Base-by-base conservation (phyloP, 2,329 filamentous ascomycete genomes). In the Ophiostoma populinum region DNA sequence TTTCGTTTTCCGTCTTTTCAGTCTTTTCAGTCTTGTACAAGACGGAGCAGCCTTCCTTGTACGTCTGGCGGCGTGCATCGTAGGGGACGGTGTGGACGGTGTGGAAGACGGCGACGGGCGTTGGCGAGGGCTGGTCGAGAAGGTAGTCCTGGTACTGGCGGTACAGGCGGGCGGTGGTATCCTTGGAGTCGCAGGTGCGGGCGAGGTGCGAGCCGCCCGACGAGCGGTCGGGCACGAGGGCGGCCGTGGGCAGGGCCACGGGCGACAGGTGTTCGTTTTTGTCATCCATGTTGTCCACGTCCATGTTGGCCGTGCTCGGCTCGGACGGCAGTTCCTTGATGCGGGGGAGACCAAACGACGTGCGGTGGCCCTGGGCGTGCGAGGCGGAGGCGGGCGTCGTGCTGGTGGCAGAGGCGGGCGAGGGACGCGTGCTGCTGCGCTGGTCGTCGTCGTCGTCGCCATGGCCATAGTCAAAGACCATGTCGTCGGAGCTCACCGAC, bases 161-260 rank as follows among this genome's bases (percentile, higher is more conserved):
- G 34, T 54, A 47, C 10, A 56, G 51, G 11, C 44, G 47, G 4
- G 55, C 48, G 0, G 51, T 55, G 28, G 46, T 55, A 15, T 40
- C 46, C 5, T 48, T 49, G 5, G 37, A 43, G 13, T 48, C 42
- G 1, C 44, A 29, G 8, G 37, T 36, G 25, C 26, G 27, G 6
- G 18, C 34, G 20, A 33, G 27, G 7, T 29, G 34, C 7, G 37
- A 39, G 21, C 19, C n/a, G n/a, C n/a, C 34, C 8, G 37, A 39
- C 3, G 30, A 36, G n/a, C 37, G 37, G 7, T 33, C 19, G 17
- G 27, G 17, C 11, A 13, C 16, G n/a, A 21, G 24, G 8, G 19
- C 15, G 10, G 12, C 18, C 15, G 22, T 29, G n/a, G 17, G 16
- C 7, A 11, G 7, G 13, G 28, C 11, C 5, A 32, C 13, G 2